Conservation (phyloP, 768 basidiomycete species). For the Lactifluus pinguis region DNA sequence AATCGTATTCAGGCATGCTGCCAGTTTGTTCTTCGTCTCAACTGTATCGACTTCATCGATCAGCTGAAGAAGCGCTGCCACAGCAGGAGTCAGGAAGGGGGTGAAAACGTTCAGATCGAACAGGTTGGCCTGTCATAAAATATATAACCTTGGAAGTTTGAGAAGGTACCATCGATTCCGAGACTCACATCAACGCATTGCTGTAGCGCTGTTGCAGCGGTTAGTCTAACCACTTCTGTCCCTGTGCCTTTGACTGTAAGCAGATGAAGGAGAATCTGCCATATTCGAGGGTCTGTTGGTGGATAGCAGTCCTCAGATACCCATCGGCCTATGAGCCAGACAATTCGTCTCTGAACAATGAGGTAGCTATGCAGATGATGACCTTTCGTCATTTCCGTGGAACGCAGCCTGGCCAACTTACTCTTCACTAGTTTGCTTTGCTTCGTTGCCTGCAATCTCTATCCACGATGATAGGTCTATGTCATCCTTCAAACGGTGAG, state of each 20-base stretch:
- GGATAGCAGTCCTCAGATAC: conserved; percentile 56
- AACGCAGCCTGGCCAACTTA: conserved; percentile 25
- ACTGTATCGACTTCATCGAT: conserved; percentile 65
- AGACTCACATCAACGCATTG: conserved; percentile 77
- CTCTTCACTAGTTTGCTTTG: conserved; percentile 49
- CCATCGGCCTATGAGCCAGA: conserved; percentile 92
- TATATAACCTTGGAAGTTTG: background rate
- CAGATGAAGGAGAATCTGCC: conserved; percentile 75
- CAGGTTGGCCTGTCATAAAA: conserved; percentile 41
- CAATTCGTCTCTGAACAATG: conserved; percentile 89
- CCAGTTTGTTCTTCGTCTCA: conserved; percentile 72
- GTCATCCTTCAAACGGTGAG: conserved; percentile 45
- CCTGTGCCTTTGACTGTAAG: conserved; percentile 63
- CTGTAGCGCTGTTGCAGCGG: conserved; percentile 68
- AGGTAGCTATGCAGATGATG: conserved; percentile 50
- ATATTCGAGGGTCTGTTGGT: conserved; percentile 55
- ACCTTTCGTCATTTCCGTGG: background rate
- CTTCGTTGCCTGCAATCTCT: conserved; percentile 47
- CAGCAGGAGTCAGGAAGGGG: conserved; percentile 54
- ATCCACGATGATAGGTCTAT: conserved; percentile 72
- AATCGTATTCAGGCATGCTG: conserved; percentile 55
- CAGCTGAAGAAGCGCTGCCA: conserved; percentile 60
- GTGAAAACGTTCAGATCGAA: conserved; percentile 57
- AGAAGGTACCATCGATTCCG: background rate
- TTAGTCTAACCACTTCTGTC: conserved; percentile 80